These are phyloP conservation scores for Ceratobasidium sp. DNA, from an alignment of 1,284 basidiomycete genomes.

Conservation along the genomic window DNA sequence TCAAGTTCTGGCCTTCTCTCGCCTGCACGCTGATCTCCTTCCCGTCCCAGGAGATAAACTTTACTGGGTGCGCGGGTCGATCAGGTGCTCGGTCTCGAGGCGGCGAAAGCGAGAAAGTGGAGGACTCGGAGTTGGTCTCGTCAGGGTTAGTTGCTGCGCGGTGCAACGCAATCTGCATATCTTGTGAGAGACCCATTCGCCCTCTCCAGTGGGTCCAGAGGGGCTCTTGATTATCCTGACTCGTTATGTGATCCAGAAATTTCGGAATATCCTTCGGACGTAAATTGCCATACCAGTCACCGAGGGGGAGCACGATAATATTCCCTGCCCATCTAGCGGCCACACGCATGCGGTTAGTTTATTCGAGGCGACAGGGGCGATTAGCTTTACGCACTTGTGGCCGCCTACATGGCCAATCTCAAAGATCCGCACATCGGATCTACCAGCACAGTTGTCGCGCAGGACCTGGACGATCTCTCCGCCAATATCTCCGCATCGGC, in stretches of 20 bases:
- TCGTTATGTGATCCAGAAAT: constrained; percentile 62
- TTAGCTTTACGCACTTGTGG: constrained; percentile 73
- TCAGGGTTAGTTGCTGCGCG: constrained; percentile 53
- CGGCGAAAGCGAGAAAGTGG: constrained; percentile 27
- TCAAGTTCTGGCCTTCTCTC: constrained; percentile 46
- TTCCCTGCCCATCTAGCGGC: constrained; percentile 80
- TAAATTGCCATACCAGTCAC: constrained; percentile 82
- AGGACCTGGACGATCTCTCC: constrained; percentile 58
- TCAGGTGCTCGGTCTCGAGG: background rate
- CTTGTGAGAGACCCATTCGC: constrained; percentile 77
- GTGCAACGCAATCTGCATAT: constrained; percentile 69
- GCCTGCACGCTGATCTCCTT: constrained; percentile 42
- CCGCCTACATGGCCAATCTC: constrained; percentile 87
- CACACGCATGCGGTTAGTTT: constrained; percentile 4
- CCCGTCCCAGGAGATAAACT: constrained; percentile 45
- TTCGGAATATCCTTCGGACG: constrained; percentile 68
- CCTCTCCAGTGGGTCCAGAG: constrained; percentile 73
- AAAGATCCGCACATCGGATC: constrained; percentile 62
- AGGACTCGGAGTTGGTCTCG: background rate
- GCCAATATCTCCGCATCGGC: constrained; percentile 80
- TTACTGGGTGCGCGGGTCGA: constrained; percentile 19
- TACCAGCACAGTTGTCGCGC: constrained; percentile 50
- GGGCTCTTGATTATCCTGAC: constrained; percentile 60
- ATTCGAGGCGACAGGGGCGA: background rate
- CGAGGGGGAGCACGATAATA: constrained; percentile 78